A percentile compares a stretch with the other conserved stretches of the same genome.
phyloP scores from a whole-genome alignment of 164 flowering plant species.

The Aristolochia californica region DNA sequence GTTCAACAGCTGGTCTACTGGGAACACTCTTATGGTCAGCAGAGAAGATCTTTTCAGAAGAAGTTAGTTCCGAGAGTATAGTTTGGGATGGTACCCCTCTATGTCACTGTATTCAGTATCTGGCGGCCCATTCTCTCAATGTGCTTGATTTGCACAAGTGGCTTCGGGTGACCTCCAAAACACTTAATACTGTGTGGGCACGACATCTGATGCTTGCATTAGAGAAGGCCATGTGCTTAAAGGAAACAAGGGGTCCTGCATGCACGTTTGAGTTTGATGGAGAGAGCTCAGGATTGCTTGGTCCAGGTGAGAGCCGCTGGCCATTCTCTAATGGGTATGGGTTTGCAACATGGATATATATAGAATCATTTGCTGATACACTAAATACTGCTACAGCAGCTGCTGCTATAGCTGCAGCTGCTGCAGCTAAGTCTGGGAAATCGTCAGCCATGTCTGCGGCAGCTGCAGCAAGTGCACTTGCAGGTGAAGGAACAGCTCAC shows the following conservation, averaged over 20 bases:
- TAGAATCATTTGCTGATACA: slow-evolving; percentile 99
- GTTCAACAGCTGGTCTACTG: slow-evolving; percentile 70
- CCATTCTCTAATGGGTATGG: slow-evolving; percentile 94
- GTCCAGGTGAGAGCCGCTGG: slow-evolving; percentile 98
- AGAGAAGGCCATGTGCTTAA: slow-evolving; percentile 87
- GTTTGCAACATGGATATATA: slow-evolving; percentile 95
- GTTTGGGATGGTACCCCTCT: slow-evolving; percentile 80
- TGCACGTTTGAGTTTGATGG: slow-evolving; percentile 98
- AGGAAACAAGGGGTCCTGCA: slow-evolving; percentile 85
- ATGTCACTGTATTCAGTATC: slow-evolving; percentile 70
- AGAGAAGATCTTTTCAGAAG: slow-evolving; percentile 56
- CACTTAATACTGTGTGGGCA: slow-evolving; percentile 65
- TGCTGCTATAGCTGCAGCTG: slow-evolving; percentile 96
- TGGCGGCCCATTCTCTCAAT: slow-evolving; percentile 87
- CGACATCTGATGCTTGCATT: slow-evolving; percentile 53
- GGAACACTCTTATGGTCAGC: slow-evolving; percentile 70
- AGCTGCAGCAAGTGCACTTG: slow-evolving; percentile 99
- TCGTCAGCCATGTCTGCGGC: slow-evolving; percentile 98
- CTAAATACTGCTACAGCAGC: slow-evolving; percentile 93
- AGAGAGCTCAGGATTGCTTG: slow-evolving; percentile 97
- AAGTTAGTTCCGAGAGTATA: slow-evolving; percentile 26
- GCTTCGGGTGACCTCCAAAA: slow-evolving; percentile 61
- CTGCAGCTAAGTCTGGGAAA: slow-evolving; percentile 98
- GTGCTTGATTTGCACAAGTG: slow-evolving; percentile 69
- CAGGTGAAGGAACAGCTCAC: slow-evolving; percentile 98